Conservation (phyloP, 345 rosid genomes). For the Eucalyptus curtisii region DNA sequence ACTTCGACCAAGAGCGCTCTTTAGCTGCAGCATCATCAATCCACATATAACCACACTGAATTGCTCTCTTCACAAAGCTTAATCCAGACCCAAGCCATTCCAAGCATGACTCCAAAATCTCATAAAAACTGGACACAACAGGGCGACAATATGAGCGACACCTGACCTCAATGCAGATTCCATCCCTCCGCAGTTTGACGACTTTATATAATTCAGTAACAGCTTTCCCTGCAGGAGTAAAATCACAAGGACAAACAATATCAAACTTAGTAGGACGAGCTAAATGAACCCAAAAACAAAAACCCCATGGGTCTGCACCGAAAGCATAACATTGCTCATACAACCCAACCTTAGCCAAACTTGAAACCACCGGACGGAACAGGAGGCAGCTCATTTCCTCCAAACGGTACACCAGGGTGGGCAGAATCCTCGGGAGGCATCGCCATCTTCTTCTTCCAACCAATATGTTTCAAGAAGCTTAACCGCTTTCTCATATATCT, state of each 20-base stretch:
- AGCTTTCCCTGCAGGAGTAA: background rate
- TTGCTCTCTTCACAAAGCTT: background rate
- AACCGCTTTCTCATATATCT: conserved; percentile 52
- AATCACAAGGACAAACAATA: background rate
- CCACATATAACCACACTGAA: background rate
- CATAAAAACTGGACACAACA: background rate
- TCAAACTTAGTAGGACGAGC: background rate
- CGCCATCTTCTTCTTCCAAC: conserved; percentile 46
- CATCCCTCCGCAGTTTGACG: background rate
- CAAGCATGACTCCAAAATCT: background rate
- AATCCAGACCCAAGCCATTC: background rate
- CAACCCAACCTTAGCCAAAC: conserved; percentile 37
- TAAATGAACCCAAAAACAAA: background rate
- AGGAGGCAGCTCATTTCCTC: conserved; percentile 26
- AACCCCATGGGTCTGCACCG: background rate
- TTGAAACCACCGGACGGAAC: conserved; percentile 66
- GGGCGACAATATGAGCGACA: background rate
- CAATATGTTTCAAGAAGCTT: conserved; percentile 53
- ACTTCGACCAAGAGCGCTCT: background rate
- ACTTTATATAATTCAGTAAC: background rate
- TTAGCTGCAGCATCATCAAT: background rate
- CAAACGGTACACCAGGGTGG: conserved; percentile 36
- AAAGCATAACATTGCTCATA: background rate
- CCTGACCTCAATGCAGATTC: background rate
- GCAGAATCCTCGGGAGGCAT: conserved; percentile 42